Evolutionary conservation across 192 early-diverging fungal genomes (phyloP), one percentile per base, ranked within the genome.

Genomic region (Gigaspora rosea): DNA sequence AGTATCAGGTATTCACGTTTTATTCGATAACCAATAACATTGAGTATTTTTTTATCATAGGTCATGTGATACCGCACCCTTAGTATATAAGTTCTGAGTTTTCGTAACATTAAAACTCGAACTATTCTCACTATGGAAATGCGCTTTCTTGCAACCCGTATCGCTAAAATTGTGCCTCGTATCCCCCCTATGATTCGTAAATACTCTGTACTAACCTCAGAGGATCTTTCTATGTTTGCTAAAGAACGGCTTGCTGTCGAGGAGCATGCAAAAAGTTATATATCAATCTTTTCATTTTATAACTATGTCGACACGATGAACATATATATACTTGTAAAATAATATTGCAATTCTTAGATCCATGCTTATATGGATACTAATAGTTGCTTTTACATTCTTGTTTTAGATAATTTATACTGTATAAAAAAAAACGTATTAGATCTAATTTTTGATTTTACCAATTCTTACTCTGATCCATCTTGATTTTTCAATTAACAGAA

Each of bases 401-500:
- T 41, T 41, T 41, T 51, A 13, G 13, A 13, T 11, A 65, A 36
- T 1, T 65, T 36, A 36, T 3, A 16, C 33, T 41, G 9, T 13
- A 10, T 65, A 8, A 59, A 59, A 59, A n/a, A 3, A 8, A 59
- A 59, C 7, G 5, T 41, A n/a, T 27, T 66, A 11, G 16, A 66
- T 9, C 11, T 56, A 54, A 27, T 32, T 20, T 36, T 71, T 35
- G 51, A 35, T 56, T 51, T 8, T 9, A 71, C 11, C 16, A 0
- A 56, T 71, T 73, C 6, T 36, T 48, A 73, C 15, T 73, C n/a
- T 13, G 16, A 69, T 50, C 22, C 8, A n/a, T 69, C 20, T 46
- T 66, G 11, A 41, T 27, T 20, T 61, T 61, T 11, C n/a, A 9
- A 70, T 46, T 18, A 70, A 70, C 49, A 85, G 83, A 66, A 49